Evolutionary conservation across 352 stramenopile genomes (phyloP), one percentile per base, ranked within the genome.

Genomic region (Pythium aristosporum): DNA sequence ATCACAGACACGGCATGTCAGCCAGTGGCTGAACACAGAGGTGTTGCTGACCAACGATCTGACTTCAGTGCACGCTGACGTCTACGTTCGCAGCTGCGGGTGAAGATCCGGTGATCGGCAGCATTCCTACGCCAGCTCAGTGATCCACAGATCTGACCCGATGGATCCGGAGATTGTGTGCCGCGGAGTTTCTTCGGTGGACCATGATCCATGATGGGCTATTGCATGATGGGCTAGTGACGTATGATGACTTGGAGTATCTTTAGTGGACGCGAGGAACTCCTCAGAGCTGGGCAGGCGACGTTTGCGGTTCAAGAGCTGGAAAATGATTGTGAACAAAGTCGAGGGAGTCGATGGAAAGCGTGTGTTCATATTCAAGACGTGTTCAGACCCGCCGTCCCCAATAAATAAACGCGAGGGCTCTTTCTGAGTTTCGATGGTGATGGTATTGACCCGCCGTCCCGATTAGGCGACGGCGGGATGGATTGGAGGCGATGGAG

Each of bases 371-470:
- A 32, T 53, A 37, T 65, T 59, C 21, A 58, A 54, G 47, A 48
- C 23, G 49, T 37, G 18, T 41, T 50, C 20, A 36, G n/a, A 47
- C 21, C 49, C 20, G 25, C 16, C 25, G 46, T 41, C 42, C 34
- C 59, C 50, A 66, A 66, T 66, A 66, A 66, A 66, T 66, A 66
- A 66, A 60, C 55, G 39, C 59, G 34, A 43, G 15, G 13, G 32
- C 30, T 57, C 18, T 42, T 25, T 42, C 16, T 57, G 12, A 46
- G 30, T n/a, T n/a, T 25, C 32, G 28, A 50, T 46, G 11, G 39
- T 46, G 39, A 13, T 46, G 39, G 39, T 46, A 20, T 46, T 46
- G 39, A 20, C 39, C 39, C 39, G 39, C 39, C 39, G 18, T 46
- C 4, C 39, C 13, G 39, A 8, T 2, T 25, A 50, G 8, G 44